A percentile compares a stretch with the other conserved stretches of the same genome.
Conservation (phyloP, 129 eudicot genomes). For the Centrapalus pauciflorus region DNA sequence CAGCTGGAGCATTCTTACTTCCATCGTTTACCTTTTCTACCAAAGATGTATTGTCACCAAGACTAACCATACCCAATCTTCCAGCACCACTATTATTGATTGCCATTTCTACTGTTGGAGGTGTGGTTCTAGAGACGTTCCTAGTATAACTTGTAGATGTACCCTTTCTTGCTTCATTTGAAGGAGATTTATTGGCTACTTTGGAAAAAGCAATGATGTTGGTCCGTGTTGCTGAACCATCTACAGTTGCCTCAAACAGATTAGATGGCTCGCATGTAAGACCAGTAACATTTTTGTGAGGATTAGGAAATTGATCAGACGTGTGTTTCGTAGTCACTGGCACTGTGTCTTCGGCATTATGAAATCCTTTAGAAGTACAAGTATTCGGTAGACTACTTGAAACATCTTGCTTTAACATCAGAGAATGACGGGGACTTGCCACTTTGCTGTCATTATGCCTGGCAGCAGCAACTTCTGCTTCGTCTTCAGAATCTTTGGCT, state of each 20-base stretch:
- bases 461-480: conserved; percentile 32
- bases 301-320: conserved; percentile 19
- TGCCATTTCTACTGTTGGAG: conserved; percentile 19
- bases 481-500: conserved; percentile 92
- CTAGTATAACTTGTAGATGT: conserved; percentile 16
- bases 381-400: conserved; percentile 18
- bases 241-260: conserved; percentile 1
- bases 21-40: conserved; percentile 21
- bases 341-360: conserved; percentile 11
- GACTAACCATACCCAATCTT: conserved; percentile 18
- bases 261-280: conserved; percentile 22
- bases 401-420: conserved; percentile 28
- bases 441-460: conserved; percentile 17
- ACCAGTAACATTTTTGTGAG: conserved; percentile 17
- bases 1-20: neutral
- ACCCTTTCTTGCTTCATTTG: conserved; percentile 26
- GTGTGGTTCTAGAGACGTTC: conserved; percentile 38
- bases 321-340: conserved; percentile 19
- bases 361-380: conserved; percentile 33
- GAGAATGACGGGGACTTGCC: conserved; percentile 27
- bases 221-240: conserved; percentile 23
- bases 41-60: conserved; percentile 12
- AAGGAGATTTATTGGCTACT: conserved; percentile 33
- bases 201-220: conserved; percentile 23
- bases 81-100: conserved; percentile 21